These are phyloP conservation scores for Cladophialophora exuberans DNA, from an alignment of 2,329 filamentous ascomycete species.

Conservation along the genomic window DNA sequence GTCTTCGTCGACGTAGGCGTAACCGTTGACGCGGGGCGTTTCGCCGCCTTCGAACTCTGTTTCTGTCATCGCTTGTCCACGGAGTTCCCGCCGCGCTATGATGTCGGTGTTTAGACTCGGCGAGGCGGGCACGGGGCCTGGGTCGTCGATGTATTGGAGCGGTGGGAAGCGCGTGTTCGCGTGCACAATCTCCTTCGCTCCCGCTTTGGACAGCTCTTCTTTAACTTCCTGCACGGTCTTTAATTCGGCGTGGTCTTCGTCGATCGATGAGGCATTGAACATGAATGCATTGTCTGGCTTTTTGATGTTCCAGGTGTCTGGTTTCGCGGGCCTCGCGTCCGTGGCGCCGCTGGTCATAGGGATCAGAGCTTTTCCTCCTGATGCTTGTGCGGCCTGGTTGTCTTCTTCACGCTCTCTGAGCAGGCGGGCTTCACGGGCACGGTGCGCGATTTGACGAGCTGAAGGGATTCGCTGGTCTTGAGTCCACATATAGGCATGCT, in stretches of 20 bases:
- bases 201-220: constrained; percentile 71
- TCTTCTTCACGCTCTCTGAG: constrained; percentile 64
- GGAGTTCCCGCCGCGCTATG: constrained; percentile 77
- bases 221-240: constrained; percentile 68
- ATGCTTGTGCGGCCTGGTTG: constrained; percentile 57
- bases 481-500: constrained; percentile 85
- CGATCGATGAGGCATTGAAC: constrained; percentile 61
- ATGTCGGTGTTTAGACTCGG: constrained; percentile 70
- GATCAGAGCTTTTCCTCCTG: constrained; percentile 58
- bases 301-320: constrained; percentile 71
- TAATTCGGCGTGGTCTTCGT: constrained; percentile 58
- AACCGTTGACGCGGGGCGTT: constrained; percentile 90
- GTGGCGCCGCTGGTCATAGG: constrained; percentile 63
- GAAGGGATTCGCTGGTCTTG: constrained; percentile 75
- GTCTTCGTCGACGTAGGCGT: constrained; percentile 87
- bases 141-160: constrained; percentile 35
- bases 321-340: constrained; percentile 71
- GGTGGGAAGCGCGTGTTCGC: constrained; percentile 78
- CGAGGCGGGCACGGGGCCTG: constrained; percentile 65
- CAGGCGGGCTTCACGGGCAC: constrained; percentile 64
- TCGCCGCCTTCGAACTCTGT: constrained; percentile 66
- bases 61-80: constrained; percentile 64
- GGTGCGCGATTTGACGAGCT: constrained; percentile 63
- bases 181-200: constrained; percentile 77
- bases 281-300: constrained; percentile 82